Evolutionary conservation across 2,329 filamentous ascomycete genomes (phyloP).

Genomic region (Botrytis aclada): DNA sequence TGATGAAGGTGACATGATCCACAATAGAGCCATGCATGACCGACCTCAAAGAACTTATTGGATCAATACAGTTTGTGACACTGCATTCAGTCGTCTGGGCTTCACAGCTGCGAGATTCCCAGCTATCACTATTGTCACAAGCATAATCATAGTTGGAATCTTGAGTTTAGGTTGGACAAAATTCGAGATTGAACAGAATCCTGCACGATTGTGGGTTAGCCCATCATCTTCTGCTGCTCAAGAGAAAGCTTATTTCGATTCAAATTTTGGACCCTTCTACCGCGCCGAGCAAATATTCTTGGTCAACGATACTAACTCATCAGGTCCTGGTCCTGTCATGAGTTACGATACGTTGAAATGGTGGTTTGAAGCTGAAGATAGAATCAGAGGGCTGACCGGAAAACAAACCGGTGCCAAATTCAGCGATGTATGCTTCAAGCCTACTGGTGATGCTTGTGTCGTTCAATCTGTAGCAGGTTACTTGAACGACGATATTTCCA

Average conservation of each 20-base stretch:
- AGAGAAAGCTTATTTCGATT: conserved; percentile 92
- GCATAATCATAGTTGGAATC: conserved; percentile 70
- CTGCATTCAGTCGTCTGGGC: conserved; percentile 75
- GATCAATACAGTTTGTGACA: conserved; percentile 79
- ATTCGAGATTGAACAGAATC: conserved; percentile 87
- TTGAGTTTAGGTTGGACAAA: conserved; percentile 84
- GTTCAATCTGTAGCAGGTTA: conserved; percentile 91
- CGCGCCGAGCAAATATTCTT: conserved; percentile 90
- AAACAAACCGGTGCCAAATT: conserved; percentile 65
- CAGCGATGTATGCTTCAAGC: conserved; percentile 90
- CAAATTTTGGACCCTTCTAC: conserved; percentile 93
- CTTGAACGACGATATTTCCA: conserved; percentile 65
- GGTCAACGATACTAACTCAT: conserved; percentile 74
- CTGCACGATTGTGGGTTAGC: conserved; percentile 94
- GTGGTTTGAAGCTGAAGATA: conserved; percentile 90
- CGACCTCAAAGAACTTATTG: conserved; percentile 75
- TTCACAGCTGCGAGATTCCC: conserved; percentile 80
- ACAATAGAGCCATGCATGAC: conserved; percentile 73
- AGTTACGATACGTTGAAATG: conserved; percentile 85
- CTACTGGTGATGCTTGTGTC: conserved; percentile 82
- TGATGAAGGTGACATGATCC: conserved; percentile 82
- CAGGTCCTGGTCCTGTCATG: conserved; percentile 70
- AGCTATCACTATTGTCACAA: conserved; percentile 72
- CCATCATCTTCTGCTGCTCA: conserved; percentile 85
- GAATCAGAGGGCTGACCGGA: conserved; percentile 70